Evolutionary conservation across 2,329 filamentous ascomycete genomes (phyloP), one percentile per base, ranked within the genome.

Genomic region (Fusarium equiseti): DNA sequence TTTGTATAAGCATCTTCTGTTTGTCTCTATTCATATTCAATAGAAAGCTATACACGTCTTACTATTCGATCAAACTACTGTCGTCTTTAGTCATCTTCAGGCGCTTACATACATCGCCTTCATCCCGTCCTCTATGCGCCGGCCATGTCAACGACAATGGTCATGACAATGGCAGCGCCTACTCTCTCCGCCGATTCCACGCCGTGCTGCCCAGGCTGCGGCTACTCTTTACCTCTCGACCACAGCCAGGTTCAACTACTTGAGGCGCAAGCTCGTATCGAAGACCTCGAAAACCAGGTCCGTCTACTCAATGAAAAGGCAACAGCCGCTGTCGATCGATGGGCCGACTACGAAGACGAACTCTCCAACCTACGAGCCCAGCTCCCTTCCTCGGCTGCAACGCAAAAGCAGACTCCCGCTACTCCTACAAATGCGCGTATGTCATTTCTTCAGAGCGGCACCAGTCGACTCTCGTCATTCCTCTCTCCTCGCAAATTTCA

Each of bases 311-410:
- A 90, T 78, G 85, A 92, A 72, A 93, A 92, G 80, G 90, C 91
- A 59, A 87, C 89, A 5, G 88, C 89, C 35, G 84, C 84, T 77
- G 86, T 89, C 68, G 87, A 89, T 79, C 87, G 86, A 77, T 90
- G 87, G 87, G 91, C 92, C 76, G 91, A 94, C 82, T 94, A 94
- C 84, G 92, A 95, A 81, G 92, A 94, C 79, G 91, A 94, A 78
- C 86, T 94, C 43, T 84, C 88, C 46, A 83, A 81, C 46, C 83
- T 94, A 58, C 88, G 88, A 71, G 81, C 81, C 38, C 73, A 75
- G 77, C 77, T 71, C 24, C 77, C 73, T 59, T 75, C 49, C 51
- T 75, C 64, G 7, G 57, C 60, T 10, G 44, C 44, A 24, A 57
- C 50, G 2, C 50, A 59, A 24, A 67, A 72, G 59, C 72, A 63